These are phyloP conservation scores for Aspergillus egyptiacus DNA, from an alignment of 495 filamentous ascomycete genomes.

Conservation along the genomic window DNA sequence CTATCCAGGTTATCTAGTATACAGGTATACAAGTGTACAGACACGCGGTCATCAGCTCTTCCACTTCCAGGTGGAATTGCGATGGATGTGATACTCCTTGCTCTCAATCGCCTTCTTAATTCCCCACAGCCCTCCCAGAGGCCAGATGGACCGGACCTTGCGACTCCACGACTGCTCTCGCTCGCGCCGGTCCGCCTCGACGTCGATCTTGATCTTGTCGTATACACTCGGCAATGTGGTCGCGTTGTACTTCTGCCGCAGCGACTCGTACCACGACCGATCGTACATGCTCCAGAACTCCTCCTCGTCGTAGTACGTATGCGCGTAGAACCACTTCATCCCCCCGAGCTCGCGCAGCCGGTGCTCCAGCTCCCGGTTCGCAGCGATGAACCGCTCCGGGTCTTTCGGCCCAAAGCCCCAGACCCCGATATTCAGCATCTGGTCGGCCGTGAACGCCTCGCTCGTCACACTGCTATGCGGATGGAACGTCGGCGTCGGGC, in stretches of 20 bases:
- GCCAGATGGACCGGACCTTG: constrained; percentile 28
- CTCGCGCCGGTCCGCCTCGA: constrained; percentile 15
- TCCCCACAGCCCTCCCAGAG: constrained; percentile 50
- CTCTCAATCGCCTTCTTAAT: constrained; percentile 51
- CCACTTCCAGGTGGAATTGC: constrained; percentile 49
- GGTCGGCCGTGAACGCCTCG: constrained; percentile 1
- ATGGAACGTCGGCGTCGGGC: constrained; percentile 10
- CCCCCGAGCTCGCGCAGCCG: constrained; percentile 61
- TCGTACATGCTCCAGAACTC: constrained; percentile 54
- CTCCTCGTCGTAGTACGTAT: constrained; percentile 47
- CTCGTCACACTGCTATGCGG: constrained; percentile 7
- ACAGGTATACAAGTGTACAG: constrained; percentile 1
- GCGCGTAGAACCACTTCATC: constrained; percentile 55
- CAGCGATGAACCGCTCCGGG: constrained; percentile 37
- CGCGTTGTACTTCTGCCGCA: constrained; percentile 48
- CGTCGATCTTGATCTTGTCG: constrained; percentile 44
- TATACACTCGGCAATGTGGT: constrained; percentile 43
- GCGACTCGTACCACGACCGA: constrained; percentile 37
- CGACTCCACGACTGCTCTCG: constrained; percentile 14
- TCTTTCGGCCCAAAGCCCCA: constrained; percentile 39
- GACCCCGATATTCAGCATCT: constrained; percentile 51
- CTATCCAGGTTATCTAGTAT: not conserved
- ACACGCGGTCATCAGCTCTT: constrained; percentile 13
- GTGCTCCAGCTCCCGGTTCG: constrained; percentile 60
- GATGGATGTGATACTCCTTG: constrained; percentile 49